A percentile compares a stretch with the other conserved stretches of the same genome.
phyloP scores from a whole-genome alignment of 202 grass and related monocot species.

The Panicum hallii region DNA sequence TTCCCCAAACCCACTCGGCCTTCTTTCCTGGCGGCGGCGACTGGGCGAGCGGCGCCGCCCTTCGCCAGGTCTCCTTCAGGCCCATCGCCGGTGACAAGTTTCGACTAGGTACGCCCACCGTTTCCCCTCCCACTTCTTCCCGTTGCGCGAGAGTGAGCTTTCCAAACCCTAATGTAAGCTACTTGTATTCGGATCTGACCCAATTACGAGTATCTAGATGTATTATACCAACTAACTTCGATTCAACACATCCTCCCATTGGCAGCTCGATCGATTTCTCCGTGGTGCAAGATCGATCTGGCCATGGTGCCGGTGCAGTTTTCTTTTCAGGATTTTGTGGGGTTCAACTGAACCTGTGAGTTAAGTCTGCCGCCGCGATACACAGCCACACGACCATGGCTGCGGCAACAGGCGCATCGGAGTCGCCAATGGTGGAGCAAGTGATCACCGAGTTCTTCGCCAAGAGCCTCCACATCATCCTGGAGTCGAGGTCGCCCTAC shows the following conservation, averaged over 20 bases:
- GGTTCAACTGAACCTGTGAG: not conserved
- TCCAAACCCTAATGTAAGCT: not conserved
- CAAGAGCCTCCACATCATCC: constrained; percentile 94
- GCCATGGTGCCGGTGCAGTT: constrained; percentile 23
- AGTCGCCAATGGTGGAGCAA: constrained; percentile 80
- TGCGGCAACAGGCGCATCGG: constrained; percentile 44
- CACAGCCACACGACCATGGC: not conserved
- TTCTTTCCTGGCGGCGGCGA: not conserved
- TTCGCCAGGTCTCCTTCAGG: not conserved
- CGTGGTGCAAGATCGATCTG: not conserved
- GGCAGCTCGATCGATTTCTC: not conserved
- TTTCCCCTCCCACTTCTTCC: not conserved
- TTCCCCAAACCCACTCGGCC: not conserved
- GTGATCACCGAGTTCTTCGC: constrained; percentile 95
- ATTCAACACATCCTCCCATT: not conserved
- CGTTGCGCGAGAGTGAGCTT: not conserved
- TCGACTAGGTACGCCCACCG: not conserved
- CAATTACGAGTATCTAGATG: not conserved
- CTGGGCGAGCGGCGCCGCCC: too few relatives aligned
- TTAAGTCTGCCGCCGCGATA: not conserved
- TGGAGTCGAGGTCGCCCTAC: constrained; percentile 88
- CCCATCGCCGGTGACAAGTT: not conserved
- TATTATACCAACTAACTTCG: not conserved
- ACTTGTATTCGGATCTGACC: not conserved
- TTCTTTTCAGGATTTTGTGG: not conserved